Conservation (phyloP, 495 filamentous ascomycete genomes). For the Oleoguttula mirabilis region DNA sequence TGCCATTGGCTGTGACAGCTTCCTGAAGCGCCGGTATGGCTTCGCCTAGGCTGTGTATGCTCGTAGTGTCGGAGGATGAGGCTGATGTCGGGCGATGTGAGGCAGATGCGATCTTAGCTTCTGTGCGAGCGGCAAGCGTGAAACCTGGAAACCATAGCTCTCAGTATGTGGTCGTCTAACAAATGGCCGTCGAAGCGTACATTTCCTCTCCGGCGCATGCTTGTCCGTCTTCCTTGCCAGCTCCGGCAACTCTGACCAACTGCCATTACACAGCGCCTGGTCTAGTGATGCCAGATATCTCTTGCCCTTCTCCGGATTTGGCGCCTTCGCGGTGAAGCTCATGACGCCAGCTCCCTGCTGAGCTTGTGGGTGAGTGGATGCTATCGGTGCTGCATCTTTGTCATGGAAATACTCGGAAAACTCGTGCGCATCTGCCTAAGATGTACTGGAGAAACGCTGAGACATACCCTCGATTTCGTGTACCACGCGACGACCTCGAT, state of each 20-base stretch:
- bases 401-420: too few species aligned
- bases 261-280: conserved; percentile 71
- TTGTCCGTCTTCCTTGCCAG: conserved; percentile 83
- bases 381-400: background rate
- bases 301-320: conserved; percentile 53
- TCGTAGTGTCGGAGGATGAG: conserved; percentile 33
- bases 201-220: conserved; percentile 75
- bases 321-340: conserved; percentile 13
- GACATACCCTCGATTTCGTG: too few species aligned
- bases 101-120: conserved; percentile 36
- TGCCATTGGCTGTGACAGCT: conserved; percentile 51
- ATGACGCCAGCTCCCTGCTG: too few species aligned
- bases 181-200: conserved; percentile 53
- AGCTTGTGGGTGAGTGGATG: too few species aligned
- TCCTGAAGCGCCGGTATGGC: conserved; percentile 48
- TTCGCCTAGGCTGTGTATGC: conserved; percentile 39
- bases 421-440: too few species aligned
- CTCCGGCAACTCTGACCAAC: conserved; percentile 84
- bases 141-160: conserved; percentile 44
- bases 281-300: conserved; percentile 73
- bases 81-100: conserved; percentile 23
- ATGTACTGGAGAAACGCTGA: too few species aligned
- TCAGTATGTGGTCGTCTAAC: too few species aligned
- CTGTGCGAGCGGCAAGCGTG: conserved; percentile 60
- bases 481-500: too few species aligned